Conservation (phyloP, 139 green algal genomes). For the Closterium sp. region DNA sequence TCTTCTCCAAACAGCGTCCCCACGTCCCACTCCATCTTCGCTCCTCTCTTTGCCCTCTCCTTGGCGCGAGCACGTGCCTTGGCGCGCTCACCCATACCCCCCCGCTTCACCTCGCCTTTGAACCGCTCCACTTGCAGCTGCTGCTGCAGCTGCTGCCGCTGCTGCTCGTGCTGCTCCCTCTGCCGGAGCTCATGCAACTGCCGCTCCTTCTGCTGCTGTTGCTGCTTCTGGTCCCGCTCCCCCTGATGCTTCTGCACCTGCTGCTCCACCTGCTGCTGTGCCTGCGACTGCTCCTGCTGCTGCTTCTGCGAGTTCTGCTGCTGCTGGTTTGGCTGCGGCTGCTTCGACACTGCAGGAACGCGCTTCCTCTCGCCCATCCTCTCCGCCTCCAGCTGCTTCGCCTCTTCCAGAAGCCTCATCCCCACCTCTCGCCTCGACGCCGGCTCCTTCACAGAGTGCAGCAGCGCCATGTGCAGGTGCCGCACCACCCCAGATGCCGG, state of each 20-base stretch:
- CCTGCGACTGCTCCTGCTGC: background rate
- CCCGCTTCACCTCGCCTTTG: background rate
- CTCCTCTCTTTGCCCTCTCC: background rate
- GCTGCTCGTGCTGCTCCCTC: background rate
- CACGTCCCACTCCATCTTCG: background rate
- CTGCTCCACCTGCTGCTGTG: background rate
- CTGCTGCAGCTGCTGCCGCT: background rate
- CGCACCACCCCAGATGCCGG: background rate
- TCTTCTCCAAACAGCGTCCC: background rate
- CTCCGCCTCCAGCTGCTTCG: background rate
- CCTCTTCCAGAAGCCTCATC: background rate
- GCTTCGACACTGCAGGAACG: background rate
- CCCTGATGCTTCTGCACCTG: background rate
- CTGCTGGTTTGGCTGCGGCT: background rate
- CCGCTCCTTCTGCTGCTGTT: background rate
- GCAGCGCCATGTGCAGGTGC: background rate
- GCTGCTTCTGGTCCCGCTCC: background rate
- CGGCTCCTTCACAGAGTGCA: background rate
- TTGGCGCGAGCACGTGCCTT: background rate
- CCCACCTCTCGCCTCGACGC: background rate
- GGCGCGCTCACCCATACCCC: background rate
- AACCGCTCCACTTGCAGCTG: background rate
- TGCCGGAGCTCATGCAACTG: background rate
- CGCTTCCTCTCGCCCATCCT: background rate
- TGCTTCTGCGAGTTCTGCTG: background rate